Evolutionary conservation across 108 stramenopile species (phyloP), one percentile per base, ranked within the genome.

Genomic region (Pseudonitzschia pungens): DNA sequence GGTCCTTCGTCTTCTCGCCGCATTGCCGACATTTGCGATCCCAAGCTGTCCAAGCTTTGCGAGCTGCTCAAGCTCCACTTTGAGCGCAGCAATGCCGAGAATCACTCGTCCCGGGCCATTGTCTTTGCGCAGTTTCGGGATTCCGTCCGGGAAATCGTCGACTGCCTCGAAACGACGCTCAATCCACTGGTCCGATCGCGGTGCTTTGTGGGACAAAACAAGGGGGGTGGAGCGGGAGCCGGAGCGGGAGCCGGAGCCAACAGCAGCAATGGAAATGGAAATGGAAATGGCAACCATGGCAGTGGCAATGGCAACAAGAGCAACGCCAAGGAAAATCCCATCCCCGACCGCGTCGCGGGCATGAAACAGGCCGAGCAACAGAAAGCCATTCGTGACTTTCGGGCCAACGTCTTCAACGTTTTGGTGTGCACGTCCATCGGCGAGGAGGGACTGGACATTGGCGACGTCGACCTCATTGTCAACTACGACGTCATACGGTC

Each of bases 371-470:
- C 75, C 6, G 84, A 93, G 65, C 97, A 98, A 75, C 91, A 94
- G 54, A 60, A 78, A 56, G 93, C 90, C 2, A 85, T 98, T 33
- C 50, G 72, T n/a, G 73, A 89, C 48, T 98, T 98, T 81, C 81
- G 83, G 26, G 55, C 80, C 14, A 92, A 92, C 21, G 66, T 68
- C 5, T 95, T 76, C 82, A 97, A 99, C 68, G 90, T 96, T 1
- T 82, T 99, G 24, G 97, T 99, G 22, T 96, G 94, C 41, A 99
- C 97, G 3, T 95, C 87, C 71, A 95, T 97, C 62, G 97, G 88
- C 11, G 96, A 97, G 82, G 96, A 97, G 79, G 96, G 96, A 16
- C 85, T 98, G 51, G 97, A 99, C 75, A 98, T 99, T 76, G 98
- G 96, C 20, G 94, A 96, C 58, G 98, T 99, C 24, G 98, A 97